Evolutionary conservation across 2,329 filamentous ascomycete genomes (phyloP).

Genomic region (Verticillium isaacii): DNA sequence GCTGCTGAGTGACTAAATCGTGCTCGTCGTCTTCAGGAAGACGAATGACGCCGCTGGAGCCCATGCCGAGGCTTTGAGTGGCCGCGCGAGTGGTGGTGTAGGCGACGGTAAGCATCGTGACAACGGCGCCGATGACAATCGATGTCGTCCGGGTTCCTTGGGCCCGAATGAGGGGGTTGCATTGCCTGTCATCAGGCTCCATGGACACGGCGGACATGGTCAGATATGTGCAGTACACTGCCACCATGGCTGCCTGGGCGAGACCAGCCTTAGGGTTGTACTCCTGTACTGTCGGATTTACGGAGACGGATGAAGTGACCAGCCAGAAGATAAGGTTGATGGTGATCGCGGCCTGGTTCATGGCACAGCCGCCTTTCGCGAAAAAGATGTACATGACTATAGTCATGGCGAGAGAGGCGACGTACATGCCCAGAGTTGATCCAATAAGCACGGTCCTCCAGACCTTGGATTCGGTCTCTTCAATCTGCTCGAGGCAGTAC

Average conservation of each 20-base stretch:
- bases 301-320: slow-evolving; percentile 74
- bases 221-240: slow-evolving; percentile 96
- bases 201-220: slow-evolving; percentile 98
- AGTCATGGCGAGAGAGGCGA: slow-evolving; percentile 87
- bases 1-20: slow-evolving; percentile 82
- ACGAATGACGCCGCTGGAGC: slow-evolving; percentile 51
- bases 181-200: slow-evolving; percentile 90
- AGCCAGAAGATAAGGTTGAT: slow-evolving; percentile 86
- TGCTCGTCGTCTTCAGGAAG: slow-evolving; percentile 75
- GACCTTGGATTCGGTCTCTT: slow-evolving; percentile 74
- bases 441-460: slow-evolving; percentile 89
- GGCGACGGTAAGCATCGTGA: slow-evolving; percentile 93
- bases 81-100: slow-evolving; percentile 97
- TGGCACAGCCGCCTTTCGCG: slow-evolving; percentile 71
- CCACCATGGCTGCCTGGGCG: slow-evolving; percentile 96
- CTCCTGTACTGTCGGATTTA: slow-evolving; percentile 86
- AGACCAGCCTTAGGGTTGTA: slow-evolving; percentile 90
- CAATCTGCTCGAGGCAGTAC: slow-evolving; percentile 90
- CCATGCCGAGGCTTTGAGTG: slow-evolving; percentile 78
- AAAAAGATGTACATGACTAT: slow-evolving; percentile 98
- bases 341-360: slow-evolving; percentile 96
- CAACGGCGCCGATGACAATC: slow-evolving; percentile 85
- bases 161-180: slow-evolving; percentile 86
- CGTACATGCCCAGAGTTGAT: slow-evolving; percentile 90
- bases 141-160: slow-evolving; percentile 86